Evolutionary conservation across 2,329 filamentous ascomycete species (phyloP), one percentile per base, ranked within the genome.

Genomic region (Talaromyces funiculosus): DNA sequence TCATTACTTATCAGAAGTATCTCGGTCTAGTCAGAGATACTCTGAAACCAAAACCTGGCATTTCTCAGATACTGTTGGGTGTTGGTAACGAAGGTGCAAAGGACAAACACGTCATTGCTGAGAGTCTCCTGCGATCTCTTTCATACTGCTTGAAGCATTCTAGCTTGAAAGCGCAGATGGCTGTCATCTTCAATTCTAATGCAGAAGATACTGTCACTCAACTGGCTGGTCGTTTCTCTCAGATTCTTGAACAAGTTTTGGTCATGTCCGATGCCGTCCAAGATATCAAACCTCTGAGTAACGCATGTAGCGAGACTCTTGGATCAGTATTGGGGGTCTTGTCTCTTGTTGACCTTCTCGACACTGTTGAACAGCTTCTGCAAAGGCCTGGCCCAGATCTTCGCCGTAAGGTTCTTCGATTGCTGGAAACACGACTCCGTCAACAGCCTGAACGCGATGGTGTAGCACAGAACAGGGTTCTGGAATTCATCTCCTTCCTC

Each of bases 321-420:
- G 86, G 89, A 18, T 88, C 89, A 64, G 79, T 96, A n/a, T 82
- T 99, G 55, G 88, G 90, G 64, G 83, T 97, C 6, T 81, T 96
- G 43, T 93, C 92, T 0, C 92, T 93, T 3, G 82, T 86, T 57
- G 91, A 97, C 75, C 94, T 97, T 73, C 86, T 97, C 73, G 90
- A 90, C 72, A 90, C 92, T 9, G 88, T 95, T 42, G 90, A 96
- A 71, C 85, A 86, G 29, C 81, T 99, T 31, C 84, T 97, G 37
- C 84, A 90, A 65, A 85, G 88, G 53, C 86, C 89, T 5, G 87
- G 91, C 64, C 82, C 90, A 66, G 85, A 89, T 53, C 80, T 93
- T 55, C 89, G 90, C 1, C 86, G 89, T 65, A 92, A 90, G 76
- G 90, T 92, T 53, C 84, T 93, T 63, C 87, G 83, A 62, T 89